Conservation (phyloP, 306 rosid genomes). For the Cucurbita moschata region DNA sequence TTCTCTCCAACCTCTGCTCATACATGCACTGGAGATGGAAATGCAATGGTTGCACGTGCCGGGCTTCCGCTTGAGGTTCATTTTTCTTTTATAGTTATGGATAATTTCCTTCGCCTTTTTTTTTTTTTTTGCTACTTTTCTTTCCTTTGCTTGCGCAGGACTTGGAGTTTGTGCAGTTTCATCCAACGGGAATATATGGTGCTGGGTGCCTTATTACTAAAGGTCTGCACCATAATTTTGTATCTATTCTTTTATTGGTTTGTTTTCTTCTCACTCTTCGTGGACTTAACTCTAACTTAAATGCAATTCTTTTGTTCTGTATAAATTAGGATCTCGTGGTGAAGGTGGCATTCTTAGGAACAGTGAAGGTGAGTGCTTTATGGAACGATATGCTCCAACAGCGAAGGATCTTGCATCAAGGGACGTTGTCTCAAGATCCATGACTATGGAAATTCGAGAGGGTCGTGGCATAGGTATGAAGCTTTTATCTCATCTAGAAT, state of each 20-base stretch:
- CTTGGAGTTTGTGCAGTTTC: slow-evolving; percentile 95
- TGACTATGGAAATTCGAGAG: slow-evolving; percentile 96
- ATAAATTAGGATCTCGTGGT: slow-evolving; percentile 75
- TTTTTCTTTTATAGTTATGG: not conserved
- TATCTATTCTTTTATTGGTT: not conserved
- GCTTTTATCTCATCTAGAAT: not conserved
- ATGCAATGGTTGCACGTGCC: slow-evolving; percentile 93
- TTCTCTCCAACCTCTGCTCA: slow-evolving; percentile 95
- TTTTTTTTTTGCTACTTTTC: not conserved
- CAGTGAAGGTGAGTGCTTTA: slow-evolving; percentile 93
- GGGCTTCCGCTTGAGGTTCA: slow-evolving; percentile 78
- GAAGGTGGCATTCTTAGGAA: slow-evolving; percentile 98
- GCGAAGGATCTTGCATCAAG: slow-evolving; percentile 98
- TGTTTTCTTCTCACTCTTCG: not conserved
- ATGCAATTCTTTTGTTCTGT: slow-evolving; percentile 11
- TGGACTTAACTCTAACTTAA: not conserved
- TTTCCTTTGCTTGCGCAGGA: slow-evolving; percentile 31
- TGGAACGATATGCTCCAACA: slow-evolving; percentile 98
- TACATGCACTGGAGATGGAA: slow-evolving; percentile 97
- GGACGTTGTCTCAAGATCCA: slow-evolving; percentile 88
- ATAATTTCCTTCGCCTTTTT: not conserved
- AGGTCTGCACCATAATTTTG: slow-evolving; percentile 24
- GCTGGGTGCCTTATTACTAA: slow-evolving; percentile 98
- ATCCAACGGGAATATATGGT: slow-evolving; percentile 94
- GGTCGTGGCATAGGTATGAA: slow-evolving; percentile 94